phyloP scores from a whole-genome alignment of 768 basidiomycete genomes.

The Termitomyces sp. region DNA sequence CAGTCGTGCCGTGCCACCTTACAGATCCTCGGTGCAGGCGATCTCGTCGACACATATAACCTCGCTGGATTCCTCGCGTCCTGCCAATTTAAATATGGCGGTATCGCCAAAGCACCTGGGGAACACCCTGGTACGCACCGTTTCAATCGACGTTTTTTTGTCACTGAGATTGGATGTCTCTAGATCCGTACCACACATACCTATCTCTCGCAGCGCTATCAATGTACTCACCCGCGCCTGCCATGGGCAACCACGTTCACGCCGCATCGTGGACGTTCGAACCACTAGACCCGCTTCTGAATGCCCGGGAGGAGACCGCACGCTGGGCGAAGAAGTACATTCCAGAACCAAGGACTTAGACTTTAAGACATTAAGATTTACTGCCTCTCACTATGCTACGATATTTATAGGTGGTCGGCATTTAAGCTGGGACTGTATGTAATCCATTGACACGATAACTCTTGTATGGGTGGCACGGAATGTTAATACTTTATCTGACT shows the following conservation, averaged over 20 bases:
- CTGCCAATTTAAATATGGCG: constrained; percentile 88
- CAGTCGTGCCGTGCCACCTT: not conserved
- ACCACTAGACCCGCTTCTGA: constrained; percentile 63
- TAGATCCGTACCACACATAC: constrained; percentile 94
- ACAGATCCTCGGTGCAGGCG: constrained; percentile 65
- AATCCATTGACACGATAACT: not conserved
- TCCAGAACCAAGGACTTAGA: constrained; percentile 18
- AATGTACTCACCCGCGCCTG: constrained; percentile 52
- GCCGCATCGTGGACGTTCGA: constrained; percentile 50
- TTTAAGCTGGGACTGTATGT: not conserved
- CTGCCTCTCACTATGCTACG: not conserved
- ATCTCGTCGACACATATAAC: constrained; percentile 49
- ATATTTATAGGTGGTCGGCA: not conserved
- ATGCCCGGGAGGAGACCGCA: constrained; percentile 60
- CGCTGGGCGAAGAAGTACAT: constrained; percentile 63
- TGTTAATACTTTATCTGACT: not conserved
- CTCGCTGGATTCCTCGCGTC: constrained; percentile 59
- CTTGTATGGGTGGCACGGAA: not conserved
- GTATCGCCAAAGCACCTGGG: constrained; percentile 79
- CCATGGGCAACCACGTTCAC: constrained; percentile 20
- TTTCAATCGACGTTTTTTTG: not conserved
- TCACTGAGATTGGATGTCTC: constrained; percentile 1
- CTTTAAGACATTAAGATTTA: not conserved
- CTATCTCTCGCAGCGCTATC: constrained; percentile 79
- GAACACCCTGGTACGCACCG: constrained; percentile 62